Percentiles rank a stretch among this genome's conserved stretches.
These are phyloP conservation scores for Pythium angustatum DNA, from an alignment of 352 stramenopile species.

Conservation along the genomic window DNA sequence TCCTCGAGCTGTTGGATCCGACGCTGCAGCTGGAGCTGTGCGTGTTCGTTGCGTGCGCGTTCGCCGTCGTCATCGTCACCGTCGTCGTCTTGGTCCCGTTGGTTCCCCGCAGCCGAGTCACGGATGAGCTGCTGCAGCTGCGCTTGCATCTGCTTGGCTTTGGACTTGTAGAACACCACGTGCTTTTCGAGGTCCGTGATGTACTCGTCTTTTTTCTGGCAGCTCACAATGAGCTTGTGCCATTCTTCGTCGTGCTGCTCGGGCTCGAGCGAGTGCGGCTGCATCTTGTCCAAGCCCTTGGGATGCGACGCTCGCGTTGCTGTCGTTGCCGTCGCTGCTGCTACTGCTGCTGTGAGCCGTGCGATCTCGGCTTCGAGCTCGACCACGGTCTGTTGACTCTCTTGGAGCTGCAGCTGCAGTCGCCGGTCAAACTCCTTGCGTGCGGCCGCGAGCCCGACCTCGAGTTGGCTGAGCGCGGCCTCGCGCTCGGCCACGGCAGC, in stretches of 20 bases:
- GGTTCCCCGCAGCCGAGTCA: constrained; percentile 48
- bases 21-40: constrained; percentile 35
- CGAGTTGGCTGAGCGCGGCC: constrained; percentile 50
- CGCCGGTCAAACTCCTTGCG: constrained; percentile 74
- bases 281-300: constrained; percentile 20
- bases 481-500: constrained; percentile 52
- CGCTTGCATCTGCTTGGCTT: constrained; percentile 84
- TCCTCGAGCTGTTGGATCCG: constrained; percentile 76
- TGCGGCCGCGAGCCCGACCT: constrained; percentile 58
- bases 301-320: too few species aligned
- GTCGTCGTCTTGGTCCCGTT: constrained; percentile 36
- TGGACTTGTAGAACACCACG: constrained; percentile 86
- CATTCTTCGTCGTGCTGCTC: constrained; percentile 52
- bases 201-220: constrained; percentile 84
- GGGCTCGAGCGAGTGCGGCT: constrained; percentile 21
- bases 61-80: constrained; percentile 25
- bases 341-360: constrained; percentile 24
- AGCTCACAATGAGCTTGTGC: constrained; percentile 67
- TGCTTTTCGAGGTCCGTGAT: constrained; percentile 83
- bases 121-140: constrained; percentile 81
- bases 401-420: constrained; percentile 51
- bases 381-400: constrained; percentile 34
- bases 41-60: too few species aligned
- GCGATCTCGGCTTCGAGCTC: constrained; percentile 49
- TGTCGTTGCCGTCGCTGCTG: too few species aligned